Conservation (phyloP, 768 basidiomycete genomes). For the Phallus indusiatus region DNA sequence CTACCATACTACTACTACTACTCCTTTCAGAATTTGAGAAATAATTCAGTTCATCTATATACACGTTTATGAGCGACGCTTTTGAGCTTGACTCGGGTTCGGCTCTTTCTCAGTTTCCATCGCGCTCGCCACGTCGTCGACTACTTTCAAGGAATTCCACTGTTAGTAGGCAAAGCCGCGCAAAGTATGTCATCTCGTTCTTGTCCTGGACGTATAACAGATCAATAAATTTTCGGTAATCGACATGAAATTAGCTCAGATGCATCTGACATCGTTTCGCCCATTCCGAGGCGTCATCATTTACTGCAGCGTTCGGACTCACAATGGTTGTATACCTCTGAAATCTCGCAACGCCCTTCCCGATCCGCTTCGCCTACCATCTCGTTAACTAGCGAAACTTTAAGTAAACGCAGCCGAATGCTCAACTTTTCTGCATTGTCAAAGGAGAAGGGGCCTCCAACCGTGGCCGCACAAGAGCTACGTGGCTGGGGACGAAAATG, state of each 20-base stretch:
- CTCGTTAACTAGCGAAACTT: not conserved
- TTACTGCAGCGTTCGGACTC: slow-evolving; percentile 46
- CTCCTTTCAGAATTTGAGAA: not conserved
- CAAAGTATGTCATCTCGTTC: not conserved
- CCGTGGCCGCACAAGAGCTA: slow-evolving; percentile 16
- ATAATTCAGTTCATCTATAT: not conserved
- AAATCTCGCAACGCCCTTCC: slow-evolving; percentile 38
- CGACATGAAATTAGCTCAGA: slow-evolving; percentile 15
- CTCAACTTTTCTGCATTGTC: slow-evolving; percentile 9
- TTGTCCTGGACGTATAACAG: slow-evolving; percentile 11
- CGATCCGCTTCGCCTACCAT: slow-evolving; percentile 34
- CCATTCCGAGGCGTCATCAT: slow-evolving; percentile 57
- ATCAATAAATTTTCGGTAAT: slow-evolving; percentile 10
- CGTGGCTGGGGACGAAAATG: slow-evolving; percentile 47
- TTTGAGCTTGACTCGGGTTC: not conserved
- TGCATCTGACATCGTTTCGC: slow-evolving; percentile 44
- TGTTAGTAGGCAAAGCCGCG: slow-evolving; percentile 1
- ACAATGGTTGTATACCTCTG: slow-evolving; percentile 48
- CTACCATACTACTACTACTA: no score
- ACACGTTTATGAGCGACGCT: not conserved
- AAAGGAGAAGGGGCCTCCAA: slow-evolving; percentile 8
- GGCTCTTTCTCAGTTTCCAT: not conserved
- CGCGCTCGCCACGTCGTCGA: slow-evolving; percentile 1
- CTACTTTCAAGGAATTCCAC: slow-evolving; percentile 5
- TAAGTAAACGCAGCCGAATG: slow-evolving; percentile 5